Evolutionary conservation across 306 rosid species (phyloP), one percentile per base, ranked within the genome.

Genomic region (Sicyos edulis): DNA sequence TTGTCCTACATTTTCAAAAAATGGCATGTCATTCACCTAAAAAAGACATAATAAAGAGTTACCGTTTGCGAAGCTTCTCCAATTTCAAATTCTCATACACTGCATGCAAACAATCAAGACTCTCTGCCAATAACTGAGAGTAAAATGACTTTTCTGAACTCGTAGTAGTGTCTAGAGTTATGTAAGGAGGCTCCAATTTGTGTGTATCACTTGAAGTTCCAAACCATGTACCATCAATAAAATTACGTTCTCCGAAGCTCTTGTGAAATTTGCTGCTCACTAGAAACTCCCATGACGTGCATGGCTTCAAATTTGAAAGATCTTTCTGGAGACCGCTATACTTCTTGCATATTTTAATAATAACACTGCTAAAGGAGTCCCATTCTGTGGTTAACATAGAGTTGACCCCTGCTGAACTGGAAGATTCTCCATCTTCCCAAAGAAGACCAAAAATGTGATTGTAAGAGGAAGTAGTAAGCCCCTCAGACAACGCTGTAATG

Each of bases 41-140:
- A 79, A 40, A 71, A 79, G 32, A 63, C 59, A 70, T 54, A 16
- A 24, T 17, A 59, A 26, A 42, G 37, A 44, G 34, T 66, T 74
- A 92, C 98, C 96, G 50, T 78, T 84, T 92, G 45, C 98, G 96
- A 76, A 92, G 98, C 78, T 82, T 86, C 77, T 92, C 88, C 78
- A 92, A 87, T 81, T 92, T 92, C 76, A 92, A 80, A 82, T 83
- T 88, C 83, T 93, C 98, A 73, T 93, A 93, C 61, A 93, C 91
- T 29, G 96, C 93, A 83, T 93, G 98, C 80, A 93, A 89, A 75
- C 96, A 90, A 79, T 84, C 92, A 71, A 93, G 81, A 78, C 84
- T 81, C 82, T 86, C 89, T 77, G 73, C 74, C 81, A 88, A 77
- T 75, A 90, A 81, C 78, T 90, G 89, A 19, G 86, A 70, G 76